Conservation (phyloP, 2,329 filamentous ascomycete species). For the Aulographum hederae region DNA sequence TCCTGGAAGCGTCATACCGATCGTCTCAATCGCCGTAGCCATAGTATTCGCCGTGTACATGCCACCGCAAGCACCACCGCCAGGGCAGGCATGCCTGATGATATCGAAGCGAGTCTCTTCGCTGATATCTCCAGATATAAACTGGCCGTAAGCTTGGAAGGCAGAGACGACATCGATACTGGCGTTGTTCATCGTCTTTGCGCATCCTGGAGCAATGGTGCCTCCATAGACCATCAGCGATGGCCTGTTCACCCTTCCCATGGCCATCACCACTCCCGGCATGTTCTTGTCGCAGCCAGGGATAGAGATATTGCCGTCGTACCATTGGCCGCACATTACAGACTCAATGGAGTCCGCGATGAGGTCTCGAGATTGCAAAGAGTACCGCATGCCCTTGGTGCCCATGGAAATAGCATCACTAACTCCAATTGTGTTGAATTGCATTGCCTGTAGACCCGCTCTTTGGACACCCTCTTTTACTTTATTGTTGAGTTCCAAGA, state of each 20-base stretch:
- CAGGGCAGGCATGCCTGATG: conserved; percentile 78
- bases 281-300: conserved; percentile 99
- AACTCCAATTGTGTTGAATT: conserved; percentile 98
- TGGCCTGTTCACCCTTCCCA: conserved; percentile 86
- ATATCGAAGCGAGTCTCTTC: conserved; percentile 90
- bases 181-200: conserved; percentile 50
- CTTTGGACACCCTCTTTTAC: conserved; percentile 56
- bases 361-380: conserved; percentile 82
- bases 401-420: conserved; percentile 98
- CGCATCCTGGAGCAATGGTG: conserved; percentile 82
- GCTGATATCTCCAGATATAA: conserved; percentile 75
- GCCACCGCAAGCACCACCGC: conserved; percentile 66
- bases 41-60: conserved; percentile 44
- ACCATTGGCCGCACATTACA: conserved; percentile 98
- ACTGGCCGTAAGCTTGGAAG: conserved; percentile 95
- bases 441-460: conserved; percentile 56
- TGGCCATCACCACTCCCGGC: conserved; percentile 50
- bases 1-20: conserved; percentile 32
- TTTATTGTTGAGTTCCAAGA: conserved; percentile 70
- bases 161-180: conserved; percentile 89
- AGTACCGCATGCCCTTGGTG: conserved; percentile 91
- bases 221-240: conserved; percentile 97
- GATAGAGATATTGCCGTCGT: conserved; percentile 91
- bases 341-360: conserved; percentile 98
- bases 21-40: conserved; percentile 31